These are phyloP conservation scores for Alternaria burnsii DNA, from an alignment of 2,329 filamentous ascomycete genomes.

Conservation along the genomic window DNA sequence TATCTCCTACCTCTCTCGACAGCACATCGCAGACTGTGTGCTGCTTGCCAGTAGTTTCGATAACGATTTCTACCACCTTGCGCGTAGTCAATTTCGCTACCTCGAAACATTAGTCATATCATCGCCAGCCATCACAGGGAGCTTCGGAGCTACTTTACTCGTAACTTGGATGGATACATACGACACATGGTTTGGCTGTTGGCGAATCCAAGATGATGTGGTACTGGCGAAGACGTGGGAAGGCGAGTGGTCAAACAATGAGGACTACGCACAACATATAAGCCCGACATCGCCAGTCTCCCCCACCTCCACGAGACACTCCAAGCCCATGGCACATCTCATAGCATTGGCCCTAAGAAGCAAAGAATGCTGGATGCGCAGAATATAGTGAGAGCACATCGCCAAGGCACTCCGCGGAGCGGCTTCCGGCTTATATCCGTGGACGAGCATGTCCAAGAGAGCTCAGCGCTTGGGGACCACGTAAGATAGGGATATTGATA, in stretches of 20 bases:
- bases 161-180: too few relatives aligned
- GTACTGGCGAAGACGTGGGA: neutral
- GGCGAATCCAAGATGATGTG: neutral
- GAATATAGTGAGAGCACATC: neutral
- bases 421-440: slow-evolving; percentile 1
- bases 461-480: neutral
- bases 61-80: neutral
- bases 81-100: neutral
- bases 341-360: neutral
- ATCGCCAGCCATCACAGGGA: neutral
- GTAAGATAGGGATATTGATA: neutral
- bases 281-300: neutral
- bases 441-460: slow-evolving; percentile 1
- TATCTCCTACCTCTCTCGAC: neutral
- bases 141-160: neutral
- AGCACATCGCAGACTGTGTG: neutral
- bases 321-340: neutral
- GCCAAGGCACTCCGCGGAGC: slow-evolving; percentile 3
- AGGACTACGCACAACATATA: neutral
- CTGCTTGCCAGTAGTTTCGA: neutral
- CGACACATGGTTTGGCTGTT: neutral
- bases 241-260: neutral
- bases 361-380: neutral
- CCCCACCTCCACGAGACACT: neutral
- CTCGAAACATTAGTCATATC: neutral